Percentiles rank a stretch among this genome's conserved stretches.
phyloP scores from a whole-genome alignment of 2,329 filamentous ascomycete genomes.

The Aspergillus pseudoglaucus region DNA sequence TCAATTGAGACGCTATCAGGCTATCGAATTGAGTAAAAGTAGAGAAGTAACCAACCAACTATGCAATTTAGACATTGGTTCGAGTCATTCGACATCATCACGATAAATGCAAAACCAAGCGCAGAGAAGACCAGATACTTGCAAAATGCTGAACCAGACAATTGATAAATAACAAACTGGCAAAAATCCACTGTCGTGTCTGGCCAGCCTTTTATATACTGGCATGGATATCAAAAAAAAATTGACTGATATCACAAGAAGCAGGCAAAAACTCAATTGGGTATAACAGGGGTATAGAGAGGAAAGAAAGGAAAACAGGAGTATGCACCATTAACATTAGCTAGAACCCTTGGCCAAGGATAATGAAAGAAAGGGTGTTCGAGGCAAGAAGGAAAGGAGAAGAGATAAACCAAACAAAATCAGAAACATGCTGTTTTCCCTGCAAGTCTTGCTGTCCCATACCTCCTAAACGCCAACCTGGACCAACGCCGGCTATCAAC shows the following conservation, averaged over 20 bases:
- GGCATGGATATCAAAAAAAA: constrained; percentile 7
- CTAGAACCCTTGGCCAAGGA: constrained; percentile 11
- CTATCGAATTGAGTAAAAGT: too few species aligned
- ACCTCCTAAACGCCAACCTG: constrained; percentile 2
- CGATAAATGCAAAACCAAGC: background rate
- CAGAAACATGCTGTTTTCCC: background rate
- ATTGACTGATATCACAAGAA: background rate
- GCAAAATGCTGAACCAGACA: too few species aligned
- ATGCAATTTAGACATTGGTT: too few species aligned
- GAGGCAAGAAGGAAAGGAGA: background rate
- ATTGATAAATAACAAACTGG: too few species aligned
- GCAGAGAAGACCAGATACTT: background rate
- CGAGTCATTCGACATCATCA: too few species aligned
- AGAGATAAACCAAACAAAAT: constrained; percentile 6
- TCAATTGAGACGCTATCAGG: too few species aligned
- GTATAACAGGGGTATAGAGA: constrained; percentile 34
- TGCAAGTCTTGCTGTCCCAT: background rate
- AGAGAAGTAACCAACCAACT: too few species aligned
- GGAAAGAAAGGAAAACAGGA: constrained; percentile 5
- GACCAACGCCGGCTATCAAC: constrained; percentile 16
- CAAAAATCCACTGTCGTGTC: constrained; percentile 6
- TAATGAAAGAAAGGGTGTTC: constrained; percentile 5
- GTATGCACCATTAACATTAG: constrained; percentile 27
- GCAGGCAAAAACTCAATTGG: constrained; percentile 13
- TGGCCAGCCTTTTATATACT: constrained; percentile 15